Evolutionary conservation across 768 basidiomycete species (phyloP).

Genomic region (Boletellus emodensis): DNA sequence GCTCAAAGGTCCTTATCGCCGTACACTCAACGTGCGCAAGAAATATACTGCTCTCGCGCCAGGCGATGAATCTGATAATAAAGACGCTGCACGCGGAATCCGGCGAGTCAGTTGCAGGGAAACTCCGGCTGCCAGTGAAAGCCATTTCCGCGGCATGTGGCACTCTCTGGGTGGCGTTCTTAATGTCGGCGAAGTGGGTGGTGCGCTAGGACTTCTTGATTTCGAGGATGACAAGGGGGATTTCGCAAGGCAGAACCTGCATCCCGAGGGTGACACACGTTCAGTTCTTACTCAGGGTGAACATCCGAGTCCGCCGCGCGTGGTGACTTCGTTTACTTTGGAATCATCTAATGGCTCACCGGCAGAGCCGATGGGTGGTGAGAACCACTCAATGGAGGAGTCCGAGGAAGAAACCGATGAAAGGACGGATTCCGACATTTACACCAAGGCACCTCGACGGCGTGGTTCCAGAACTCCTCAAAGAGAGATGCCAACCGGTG

Average conservation of each 20-base stretch:
- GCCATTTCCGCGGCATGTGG: neutral
- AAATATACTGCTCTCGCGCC: neutral
- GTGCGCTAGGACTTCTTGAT: neutral
- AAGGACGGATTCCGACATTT: conserved; percentile 8
- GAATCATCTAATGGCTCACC: neutral
- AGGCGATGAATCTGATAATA: neutral
- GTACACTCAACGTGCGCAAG: neutral
- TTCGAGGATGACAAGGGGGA: neutral
- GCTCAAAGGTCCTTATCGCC: conserved; percentile 6
- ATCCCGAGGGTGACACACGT: neutral
- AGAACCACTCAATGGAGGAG: neutral
- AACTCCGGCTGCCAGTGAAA: neutral
- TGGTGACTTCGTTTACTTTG: conserved; percentile 9
- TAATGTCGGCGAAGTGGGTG: neutral
- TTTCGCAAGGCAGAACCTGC: neutral
- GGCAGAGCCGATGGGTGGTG: neutral
- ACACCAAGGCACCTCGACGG: conserved; percentile 17
- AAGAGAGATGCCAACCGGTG: neutral
- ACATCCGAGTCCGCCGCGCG: neutral
- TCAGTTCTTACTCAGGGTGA: neutral
- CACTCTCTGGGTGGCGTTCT: conserved; percentile 1
- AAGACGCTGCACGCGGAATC: neutral
- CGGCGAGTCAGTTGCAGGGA: conserved; percentile 1
- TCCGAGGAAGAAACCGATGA: neutral
- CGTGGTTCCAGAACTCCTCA: conserved; percentile 4